Evolutionary conservation across 2,329 filamentous ascomycete genomes (phyloP), one percentile per base, ranked within the genome.

Genomic region (Rhynchosporium secalis): DNA sequence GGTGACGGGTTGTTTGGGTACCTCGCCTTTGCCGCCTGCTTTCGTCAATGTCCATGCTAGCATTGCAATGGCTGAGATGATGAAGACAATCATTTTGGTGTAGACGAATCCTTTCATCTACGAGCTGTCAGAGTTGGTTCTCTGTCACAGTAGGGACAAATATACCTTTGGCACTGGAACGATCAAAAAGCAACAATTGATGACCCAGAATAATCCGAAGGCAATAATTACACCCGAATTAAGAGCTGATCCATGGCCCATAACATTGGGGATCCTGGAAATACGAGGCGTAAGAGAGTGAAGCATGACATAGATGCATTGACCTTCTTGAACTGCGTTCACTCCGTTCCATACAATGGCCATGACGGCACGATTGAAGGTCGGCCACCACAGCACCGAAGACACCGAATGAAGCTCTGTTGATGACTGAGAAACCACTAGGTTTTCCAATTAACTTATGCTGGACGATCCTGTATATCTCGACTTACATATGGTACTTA

Each of bases 291-390:
- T 78, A 13, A 80, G 72, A 26, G 78, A 74, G 62, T 78, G 75
- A 2, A 80, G 71, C 68, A 79, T 76, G 12, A 76, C 74, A 66
- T 76, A 76, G 41, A 77, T 62, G 63, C 75, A 76, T 66, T 76
- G 73, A 3, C 66, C 71, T 29, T 69, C 67, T 61, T 72, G 68
- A 43, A 71, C 69, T 0, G 71, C 69, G 49, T 78, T 78, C 1
- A 79, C 76, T 2, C 77, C 77, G 51, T 78, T 78, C 78, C 77
- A 80, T 4, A 80, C 77, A 57, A 78, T 76, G 1, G 77, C 73
- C 76, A 79, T 78, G 13, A 77, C 75, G 6, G 77, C 78, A 20
- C 78, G 72, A 62, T 77, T 78, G 60, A 78, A 75, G 4, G 72
- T 74, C 1, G 78, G 78, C 78, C 78, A 81, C 68, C 75, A 75